Base-by-base conservation (phyloP, 2,329 filamentous ascomycete species). In the Colletotrichum trifolii region DNA sequence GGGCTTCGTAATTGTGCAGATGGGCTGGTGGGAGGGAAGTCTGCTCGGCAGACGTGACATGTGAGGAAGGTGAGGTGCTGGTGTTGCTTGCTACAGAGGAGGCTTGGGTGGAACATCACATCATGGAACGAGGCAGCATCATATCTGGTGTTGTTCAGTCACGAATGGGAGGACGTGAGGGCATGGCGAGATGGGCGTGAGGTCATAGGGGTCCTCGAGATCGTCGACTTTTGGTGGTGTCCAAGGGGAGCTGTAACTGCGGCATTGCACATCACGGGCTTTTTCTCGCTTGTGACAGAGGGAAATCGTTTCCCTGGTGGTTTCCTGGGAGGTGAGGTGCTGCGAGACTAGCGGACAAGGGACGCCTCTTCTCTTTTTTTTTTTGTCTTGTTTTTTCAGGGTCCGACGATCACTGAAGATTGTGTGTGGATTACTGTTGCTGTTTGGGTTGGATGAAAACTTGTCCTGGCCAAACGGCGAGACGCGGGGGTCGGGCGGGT, bases 401-500 rank as follows among this genome's bases (percentile, higher is more conserved):
- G 62, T 65, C 62, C 62, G 58, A 62, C 62, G 58, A 65, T 65
- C 62, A 42, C 43, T 62, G 62, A 65, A 62, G 62, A 62, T 65
- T 65, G 46, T 38, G 58, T 50, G 46, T 36, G 49, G 17, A 15
- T 13, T 8, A n/a, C 13, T 43, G 40, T 43, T 6, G 13, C 13
- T 15, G 11, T 43, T 49, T 42, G 59, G 52, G 59, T 46, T 62
- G 45, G 52, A 50, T 17, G 34, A 39, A 46, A 39, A 33, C 52
- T 38, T 33, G 45, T 34, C 36, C 59, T 36, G 39, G 17, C 52
- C 15, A 57, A 62, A 62, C 59, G 59, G 42, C 55, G 50, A 36
- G 13, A 54, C 33, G 25, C 42, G 46, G 17, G 17, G 43, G 15
- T 42, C 47, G 13, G 10, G 49, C 45, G 40, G 57, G 39, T 13